Evolutionary conservation across 129 eudicot genomes (phyloP), one percentile per base, ranked within the genome.

Genomic region (Dittrichia graveolens): DNA sequence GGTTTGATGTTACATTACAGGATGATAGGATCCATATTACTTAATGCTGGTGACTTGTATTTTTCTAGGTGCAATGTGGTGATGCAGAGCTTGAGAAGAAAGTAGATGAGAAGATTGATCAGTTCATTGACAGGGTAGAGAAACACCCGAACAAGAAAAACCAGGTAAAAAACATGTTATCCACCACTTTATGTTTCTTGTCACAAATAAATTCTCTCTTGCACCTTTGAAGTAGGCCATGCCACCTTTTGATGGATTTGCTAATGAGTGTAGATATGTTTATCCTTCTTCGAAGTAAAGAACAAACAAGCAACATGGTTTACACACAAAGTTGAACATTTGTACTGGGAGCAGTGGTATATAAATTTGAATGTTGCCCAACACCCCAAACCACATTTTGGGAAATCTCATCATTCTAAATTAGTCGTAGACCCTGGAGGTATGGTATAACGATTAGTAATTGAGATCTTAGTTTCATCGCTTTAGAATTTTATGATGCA

Each of bases 331-430:
- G 97, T 90, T 83, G 99, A 90, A 72, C 99, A 90, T 75, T 82
- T 88, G 12, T 79, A 90, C 75, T 95, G 97, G 99, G 99, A 95
- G 74, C 99, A 88, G 31, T 95, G 99, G 99, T 83, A 86, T 68
- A 84, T 95, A 56, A 90, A 90, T 81, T 61, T 95, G 84, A 86
- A 88, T 72, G 99, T 95, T 43, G 89, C 81, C 7, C 96, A 85
- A 49, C 92, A 86, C 63, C 88, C 85, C 1, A 94, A 83, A 88
- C 69, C 89, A 77, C 91, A 77, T 67, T 83, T 82, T 67, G 84
- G 94, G 72, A 95, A 95, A 76, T 84, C 94, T 43, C 87, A 84
- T 82, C 85, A 84, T 78, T 90, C 97, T 57, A 95, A 95, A 84
- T 58, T 83, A 59, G 88, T 83, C 34, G 72, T 95, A 59, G 94